Evolutionary conservation across 2,329 filamentous ascomycete genomes (phyloP), one percentile per base, ranked within the genome.

Genomic region (Ascochyta rabiei): DNA sequence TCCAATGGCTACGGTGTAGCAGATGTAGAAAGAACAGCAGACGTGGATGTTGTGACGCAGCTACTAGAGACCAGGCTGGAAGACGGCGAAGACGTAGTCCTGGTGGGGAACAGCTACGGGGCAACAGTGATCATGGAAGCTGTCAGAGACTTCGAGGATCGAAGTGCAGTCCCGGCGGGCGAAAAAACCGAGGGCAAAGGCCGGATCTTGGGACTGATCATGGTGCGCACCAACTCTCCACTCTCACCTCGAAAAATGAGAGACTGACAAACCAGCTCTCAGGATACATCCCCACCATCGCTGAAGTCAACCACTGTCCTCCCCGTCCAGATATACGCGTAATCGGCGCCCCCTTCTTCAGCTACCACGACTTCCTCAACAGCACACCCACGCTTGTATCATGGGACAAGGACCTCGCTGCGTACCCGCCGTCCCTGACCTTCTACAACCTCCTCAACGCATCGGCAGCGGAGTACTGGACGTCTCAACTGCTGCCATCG

Each of bases 101-200:
- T 72, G 2, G 63, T 70, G 6, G 66, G 64, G 1, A 68, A 70
- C 53, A 70, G 67, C 54, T 72, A 70, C 39, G 68, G 63, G 4
- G 64, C 55, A 12, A 66, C 62, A 8, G 65, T 70, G 12, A 63
- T 68, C 19, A 61, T 62, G 19, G 67, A 69, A 40, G 68, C 68
- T 4, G 64, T 70, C 44, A 57, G 58, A 10, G 60, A 53, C 19
- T 53, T 64, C 26, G 48, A 61, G 19, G 30, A 16, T 15, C 33
- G 39, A 15, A 33, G 50, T 12, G 19, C 31, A 10, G n/a, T 21
- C 1, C 40, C 39, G n/a, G 16, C 26, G 26, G 16, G 24, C 18
- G 23, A 28, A 2, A 42, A 13, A 0, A 30, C 18, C 3, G 26
- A 37, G 18, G 35, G 23, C 8, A 39, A 47, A 12, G 67, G 67